Base-by-base conservation (phyloP, 2,329 filamentous ascomycete species). In the Pseudocercospora pini-densiflorae region DNA sequence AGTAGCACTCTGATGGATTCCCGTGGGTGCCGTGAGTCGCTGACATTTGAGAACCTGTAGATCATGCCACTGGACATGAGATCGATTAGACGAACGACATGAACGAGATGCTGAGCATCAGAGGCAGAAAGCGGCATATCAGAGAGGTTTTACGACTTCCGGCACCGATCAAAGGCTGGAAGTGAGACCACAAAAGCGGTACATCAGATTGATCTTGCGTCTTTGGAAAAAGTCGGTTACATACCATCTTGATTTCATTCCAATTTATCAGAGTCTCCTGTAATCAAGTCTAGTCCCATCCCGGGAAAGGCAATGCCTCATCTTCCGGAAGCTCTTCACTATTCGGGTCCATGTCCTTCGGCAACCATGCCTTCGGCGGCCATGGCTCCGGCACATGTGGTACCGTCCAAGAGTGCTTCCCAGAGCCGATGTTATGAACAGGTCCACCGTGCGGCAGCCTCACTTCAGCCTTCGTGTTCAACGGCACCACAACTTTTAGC, bases 301-400 rank as follows among this genome's bases (percentile, higher is more conserved):
- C 57, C 6, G 57, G 57, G 14, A 43, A 29, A 2, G 31, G 33
- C 1, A 59, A 2, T 24, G n/a, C 57, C 29, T 59, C 57, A 47
- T 59, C 57, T 19, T 43, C 21, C 10, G 57, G 57, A 21, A 59
- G 21, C 14, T 59, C 33, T 12, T 59, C 57, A 33, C 40, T 43
- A 31, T 59, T 29, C 33, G 33, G 33, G 9, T 59, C 33, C 33
- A 59, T 59, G 21, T 43, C 33, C 14, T 12, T 16, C n/a, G 31
- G 57, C 23, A 59, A 29, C 31, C 33, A 59, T 19, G 33, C 57
- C 7, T 31, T 59, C 21, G 57, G 57, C 3, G 57, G 57, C 57
- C 57, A 59, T 12, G 29, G 31, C 3, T 59, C 36, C 3, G 33
- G 19, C 14, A 23, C 57, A 29, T 27, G 47, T 29, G 49, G n/a